Conservation (phyloP, 768 basidiomycete genomes). For the Kwoniella bestiolae region DNA sequence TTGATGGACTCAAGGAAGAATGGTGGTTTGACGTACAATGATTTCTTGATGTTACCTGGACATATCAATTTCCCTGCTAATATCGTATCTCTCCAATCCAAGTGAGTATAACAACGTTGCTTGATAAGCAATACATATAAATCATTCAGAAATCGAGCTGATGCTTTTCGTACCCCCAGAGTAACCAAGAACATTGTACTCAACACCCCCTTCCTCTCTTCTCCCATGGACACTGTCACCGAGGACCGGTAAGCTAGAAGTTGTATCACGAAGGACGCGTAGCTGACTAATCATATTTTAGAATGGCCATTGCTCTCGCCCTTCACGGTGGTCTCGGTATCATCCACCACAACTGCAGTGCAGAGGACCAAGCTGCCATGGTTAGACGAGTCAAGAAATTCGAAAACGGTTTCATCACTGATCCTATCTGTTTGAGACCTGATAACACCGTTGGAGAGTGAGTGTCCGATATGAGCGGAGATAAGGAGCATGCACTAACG, state of each 20-base stretch:
- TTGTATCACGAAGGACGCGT: slow-evolving; percentile 45
- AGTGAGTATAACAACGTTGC: slow-evolving; percentile 33
- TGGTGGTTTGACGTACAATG: slow-evolving; percentile 93
- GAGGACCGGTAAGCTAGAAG: slow-evolving; percentile 73
- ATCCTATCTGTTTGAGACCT: slow-evolving; percentile 86
- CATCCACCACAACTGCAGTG: slow-evolving; percentile 84
- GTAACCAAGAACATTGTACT: slow-evolving; percentile 87
- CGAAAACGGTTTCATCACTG: slow-evolving; percentile 97
- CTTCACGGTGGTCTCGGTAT: slow-evolving; percentile 96
- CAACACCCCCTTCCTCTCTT: slow-evolving; percentile 95
- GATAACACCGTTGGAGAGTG: slow-evolving; percentile 73
- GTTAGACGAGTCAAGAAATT: slow-evolving; percentile 96
- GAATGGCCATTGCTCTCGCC: slow-evolving; percentile 60
- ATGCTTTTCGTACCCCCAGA: slow-evolving; percentile 39
- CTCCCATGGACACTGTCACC: slow-evolving; percentile 99
- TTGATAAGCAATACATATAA: not conserved
- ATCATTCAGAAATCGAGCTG: not conserved
- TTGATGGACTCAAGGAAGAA: slow-evolving; percentile 76
- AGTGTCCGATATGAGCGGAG: slow-evolving; percentile 21
- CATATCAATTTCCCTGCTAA: slow-evolving; percentile 82
- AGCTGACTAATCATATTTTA: slow-evolving; percentile 4
- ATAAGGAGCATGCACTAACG: slow-evolving; percentile 14
- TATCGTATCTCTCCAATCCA: slow-evolving; percentile 78
- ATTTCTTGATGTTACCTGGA: slow-evolving; percentile 91
- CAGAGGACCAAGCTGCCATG: slow-evolving; percentile 90